These are phyloP conservation scores for Phytophthora meadii DNA, from an alignment of 352 stramenopile species.

Conservation along the genomic window DNA sequence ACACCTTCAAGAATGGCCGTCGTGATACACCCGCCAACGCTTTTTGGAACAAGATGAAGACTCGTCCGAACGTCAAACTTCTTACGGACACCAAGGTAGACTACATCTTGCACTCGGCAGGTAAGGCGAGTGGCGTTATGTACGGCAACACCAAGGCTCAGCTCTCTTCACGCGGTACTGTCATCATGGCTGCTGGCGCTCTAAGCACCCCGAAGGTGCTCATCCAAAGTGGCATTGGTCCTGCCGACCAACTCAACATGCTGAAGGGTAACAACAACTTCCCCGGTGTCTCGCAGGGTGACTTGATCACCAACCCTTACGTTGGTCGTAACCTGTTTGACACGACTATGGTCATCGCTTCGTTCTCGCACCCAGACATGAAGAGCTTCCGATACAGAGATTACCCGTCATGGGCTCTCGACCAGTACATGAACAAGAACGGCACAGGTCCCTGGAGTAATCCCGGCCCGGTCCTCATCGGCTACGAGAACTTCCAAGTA, in stretches of 20 bases:
- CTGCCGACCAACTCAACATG: conserved; percentile 57
- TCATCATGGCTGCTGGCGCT: conserved; percentile 79
- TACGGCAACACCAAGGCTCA: conserved; percentile 47
- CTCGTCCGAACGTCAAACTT: conserved; percentile 60
- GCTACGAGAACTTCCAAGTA: conserved; percentile 65
- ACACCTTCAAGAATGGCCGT: conserved; percentile 58
- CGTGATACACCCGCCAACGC: conserved; percentile 62
- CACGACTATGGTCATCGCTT: conserved; percentile 53
- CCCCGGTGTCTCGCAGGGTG: conserved; percentile 43
- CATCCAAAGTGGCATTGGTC: conserved; percentile 82
- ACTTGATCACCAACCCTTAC: conserved; percentile 60
- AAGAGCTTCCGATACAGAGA: conserved; percentile 49
- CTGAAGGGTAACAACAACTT: conserved; percentile 53
- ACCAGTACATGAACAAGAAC: conserved; percentile 62
- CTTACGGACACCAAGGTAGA: conserved; percentile 54
- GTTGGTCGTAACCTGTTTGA: conserved; percentile 72
- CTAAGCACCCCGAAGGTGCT: conserved; percentile 84
- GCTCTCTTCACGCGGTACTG: conserved; percentile 51
- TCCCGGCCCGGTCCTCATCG: conserved; percentile 60
- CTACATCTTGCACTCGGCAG: conserved; percentile 57
- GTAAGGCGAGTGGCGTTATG: conserved; percentile 53
- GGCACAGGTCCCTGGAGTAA: conserved; percentile 49
- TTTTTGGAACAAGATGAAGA: conserved; percentile 57
- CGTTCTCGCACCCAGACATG: conserved; percentile 65
- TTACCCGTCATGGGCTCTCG: conserved; percentile 40